Evolutionary conservation across 2,329 filamentous ascomycete species (phyloP).

Genomic region (Truncatella angustata): DNA sequence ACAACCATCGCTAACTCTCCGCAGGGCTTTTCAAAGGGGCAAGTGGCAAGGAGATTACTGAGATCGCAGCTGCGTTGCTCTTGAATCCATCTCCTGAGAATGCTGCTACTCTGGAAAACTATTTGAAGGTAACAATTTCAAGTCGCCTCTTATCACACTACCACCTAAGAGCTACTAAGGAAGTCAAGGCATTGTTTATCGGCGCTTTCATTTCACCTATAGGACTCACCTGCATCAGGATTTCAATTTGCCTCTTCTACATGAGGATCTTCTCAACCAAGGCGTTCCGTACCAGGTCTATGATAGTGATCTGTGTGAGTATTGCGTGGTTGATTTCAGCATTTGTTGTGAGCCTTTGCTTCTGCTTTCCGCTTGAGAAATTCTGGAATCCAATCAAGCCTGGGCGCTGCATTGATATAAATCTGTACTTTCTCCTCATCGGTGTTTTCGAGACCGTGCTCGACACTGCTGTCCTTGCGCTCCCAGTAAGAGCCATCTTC

Average conservation of each 20-base stretch:
- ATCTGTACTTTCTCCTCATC: conserved; percentile 7
- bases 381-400: conserved; percentile 6
- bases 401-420: conserved; percentile 11
- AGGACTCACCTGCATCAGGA: background rate
- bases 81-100: background rate
- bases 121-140: background rate
- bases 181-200: background rate
- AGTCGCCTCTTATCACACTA: too few species aligned
- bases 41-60: background rate
- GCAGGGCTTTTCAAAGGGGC: background rate
- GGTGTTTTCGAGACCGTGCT: conserved; percentile 8
- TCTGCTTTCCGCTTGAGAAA: conserved; percentile 8
- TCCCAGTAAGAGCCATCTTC: conserved; percentile 8
- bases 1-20: background rate
- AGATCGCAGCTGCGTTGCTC: background rate
- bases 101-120: background rate
- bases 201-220: background rate
- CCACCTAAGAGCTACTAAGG: too few species aligned
- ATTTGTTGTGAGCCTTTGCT: background rate
- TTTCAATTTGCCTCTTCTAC: background rate
- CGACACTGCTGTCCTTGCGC: conserved; percentile 4
- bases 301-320: background rate
- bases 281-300: background rate
- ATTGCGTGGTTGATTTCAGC: conserved; percentile 7
- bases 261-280: background rate